Evolutionary conservation across 306 rosid genomes (phyloP).

Genomic region (Oxytropis ochrocephala): DNA sequence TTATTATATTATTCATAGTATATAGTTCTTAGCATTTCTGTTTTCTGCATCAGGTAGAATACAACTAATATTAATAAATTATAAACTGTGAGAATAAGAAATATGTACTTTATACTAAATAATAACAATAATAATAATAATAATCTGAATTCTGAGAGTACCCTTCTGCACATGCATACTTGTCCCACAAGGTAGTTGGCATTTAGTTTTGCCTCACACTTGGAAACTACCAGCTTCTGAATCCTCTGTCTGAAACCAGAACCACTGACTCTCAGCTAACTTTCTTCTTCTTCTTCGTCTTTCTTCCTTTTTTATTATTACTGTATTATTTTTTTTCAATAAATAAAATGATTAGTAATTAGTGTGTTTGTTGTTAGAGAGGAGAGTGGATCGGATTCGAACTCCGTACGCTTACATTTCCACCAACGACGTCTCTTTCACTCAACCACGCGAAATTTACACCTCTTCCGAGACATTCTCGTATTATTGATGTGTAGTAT

Average conservation of each 20-base stretch:
- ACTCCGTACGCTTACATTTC: no score
- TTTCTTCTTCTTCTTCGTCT: neutral
- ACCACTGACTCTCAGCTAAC: slow-evolving; percentile 25
- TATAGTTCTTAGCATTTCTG: neutral
- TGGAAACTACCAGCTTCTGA: slow-evolving; percentile 30
- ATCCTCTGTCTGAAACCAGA: slow-evolving; percentile 30
- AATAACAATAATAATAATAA: slow-evolving; percentile 16
- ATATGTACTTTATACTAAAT: slow-evolving; percentile 27
- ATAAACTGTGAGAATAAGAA: slow-evolving; percentile 20
- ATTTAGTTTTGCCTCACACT: slow-evolving; percentile 33
- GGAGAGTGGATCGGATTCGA: no score
- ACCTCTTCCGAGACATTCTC: no score
- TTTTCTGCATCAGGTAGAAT: slow-evolving; percentile 35
- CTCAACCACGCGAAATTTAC: no score
- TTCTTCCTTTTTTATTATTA: neutral
- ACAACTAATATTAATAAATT: slow-evolving; percentile 9
- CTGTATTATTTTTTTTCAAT: no score
- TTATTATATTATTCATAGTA: neutral
- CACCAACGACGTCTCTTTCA: no score
- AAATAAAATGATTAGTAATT: no score
- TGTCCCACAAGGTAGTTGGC: slow-evolving; percentile 40
- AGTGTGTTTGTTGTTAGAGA: no score
- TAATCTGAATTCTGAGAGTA: slow-evolving; percentile 4
- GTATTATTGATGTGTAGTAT: no score
- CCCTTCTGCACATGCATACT: slow-evolving; percentile 33